Evolutionary conservation across 2,329 filamentous ascomycete species (phyloP).

Genomic region (Teratosphaeria destructans): DNA sequence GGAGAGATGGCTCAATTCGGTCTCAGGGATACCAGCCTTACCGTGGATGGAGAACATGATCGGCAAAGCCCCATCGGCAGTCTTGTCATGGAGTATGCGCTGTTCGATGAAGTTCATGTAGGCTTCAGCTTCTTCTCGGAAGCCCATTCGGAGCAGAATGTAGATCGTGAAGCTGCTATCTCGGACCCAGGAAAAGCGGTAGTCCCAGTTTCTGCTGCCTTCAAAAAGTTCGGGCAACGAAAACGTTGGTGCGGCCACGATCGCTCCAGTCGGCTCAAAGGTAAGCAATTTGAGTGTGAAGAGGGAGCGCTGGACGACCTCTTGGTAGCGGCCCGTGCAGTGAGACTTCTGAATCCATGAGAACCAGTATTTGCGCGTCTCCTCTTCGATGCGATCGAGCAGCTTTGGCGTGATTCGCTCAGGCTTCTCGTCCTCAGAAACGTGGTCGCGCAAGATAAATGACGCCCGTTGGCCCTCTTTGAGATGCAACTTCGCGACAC

Average conservation of each 20-base stretch:
- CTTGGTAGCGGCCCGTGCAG: background rate
- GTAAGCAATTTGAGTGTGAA: background rate
- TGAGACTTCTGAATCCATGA: background rate
- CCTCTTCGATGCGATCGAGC: background rate
- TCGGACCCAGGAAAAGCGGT: slow-evolving; percentile 68
- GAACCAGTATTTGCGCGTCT: background rate
- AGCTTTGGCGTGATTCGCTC: background rate
- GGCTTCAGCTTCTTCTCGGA: slow-evolving; percentile 63
- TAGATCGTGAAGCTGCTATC: slow-evolving; percentile 72
- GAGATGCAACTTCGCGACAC: background rate
- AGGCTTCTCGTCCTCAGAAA: background rate
- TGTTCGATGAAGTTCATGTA: slow-evolving; percentile 72
- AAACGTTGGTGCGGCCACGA: background rate
- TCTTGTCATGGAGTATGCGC: slow-evolving; percentile 51
- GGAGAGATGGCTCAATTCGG: slow-evolving; percentile 58
- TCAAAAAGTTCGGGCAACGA: slow-evolving; percentile 34
- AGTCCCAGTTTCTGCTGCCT: slow-evolving; percentile 52
- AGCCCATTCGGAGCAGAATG: slow-evolving; percentile 62
- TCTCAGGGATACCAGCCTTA: slow-evolving; percentile 62
- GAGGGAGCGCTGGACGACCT: background rate
- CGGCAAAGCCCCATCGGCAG: slow-evolving; percentile 52
- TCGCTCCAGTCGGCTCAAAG: background rate
- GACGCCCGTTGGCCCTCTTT: background rate
- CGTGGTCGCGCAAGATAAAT: background rate
- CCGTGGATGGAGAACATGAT: slow-evolving; percentile 74